Percentiles rank a stretch among this genome's conserved stretches.
Conservation (phyloP, 805 yeast genomes). For the Schizosaccharomyces octosporus region DNA sequence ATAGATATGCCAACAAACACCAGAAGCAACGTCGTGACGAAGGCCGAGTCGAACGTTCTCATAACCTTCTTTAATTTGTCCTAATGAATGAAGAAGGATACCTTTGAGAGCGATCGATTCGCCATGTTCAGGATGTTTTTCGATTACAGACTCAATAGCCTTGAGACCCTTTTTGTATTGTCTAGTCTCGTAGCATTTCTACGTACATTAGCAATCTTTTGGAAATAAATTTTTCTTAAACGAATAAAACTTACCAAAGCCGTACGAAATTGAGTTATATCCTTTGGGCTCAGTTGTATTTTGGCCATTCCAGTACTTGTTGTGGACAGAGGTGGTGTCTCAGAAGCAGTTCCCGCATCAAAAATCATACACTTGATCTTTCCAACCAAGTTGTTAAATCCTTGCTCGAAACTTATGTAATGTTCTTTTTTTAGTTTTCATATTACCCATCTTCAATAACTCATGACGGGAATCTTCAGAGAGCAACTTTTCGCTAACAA, state of each 20-base stretch:
- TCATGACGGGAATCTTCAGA: no score
- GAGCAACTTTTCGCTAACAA: no score
- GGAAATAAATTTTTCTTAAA: neutral
- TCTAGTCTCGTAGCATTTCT: constrained; percentile 37
- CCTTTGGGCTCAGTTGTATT: constrained; percentile 1
- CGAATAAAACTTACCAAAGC: neutral
- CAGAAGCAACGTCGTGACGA: constrained; percentile 31
- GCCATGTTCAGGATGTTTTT: constrained; percentile 50
- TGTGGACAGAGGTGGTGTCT: neutral
- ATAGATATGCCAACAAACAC: constrained; percentile 59
- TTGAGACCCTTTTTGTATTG: constrained; percentile 73
- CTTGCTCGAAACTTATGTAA: no score
- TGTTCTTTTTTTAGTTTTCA: no score
- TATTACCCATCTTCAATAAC: no score
- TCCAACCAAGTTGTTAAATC: no score
- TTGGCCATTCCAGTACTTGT: constrained; percentile 1
- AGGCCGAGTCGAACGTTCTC: constrained; percentile 36
- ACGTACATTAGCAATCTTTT: neutral
- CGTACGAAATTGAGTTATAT: neutral
- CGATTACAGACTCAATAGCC: constrained; percentile 45
- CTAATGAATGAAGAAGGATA: constrained; percentile 28
- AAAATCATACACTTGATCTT: no score
- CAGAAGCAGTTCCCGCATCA: no score
- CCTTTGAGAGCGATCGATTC: constrained; percentile 76
- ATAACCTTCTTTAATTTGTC: constrained; percentile 32